Conservation (phyloP, 805 yeast genomes). For the Cyberlindnera mycetangii region DNA sequence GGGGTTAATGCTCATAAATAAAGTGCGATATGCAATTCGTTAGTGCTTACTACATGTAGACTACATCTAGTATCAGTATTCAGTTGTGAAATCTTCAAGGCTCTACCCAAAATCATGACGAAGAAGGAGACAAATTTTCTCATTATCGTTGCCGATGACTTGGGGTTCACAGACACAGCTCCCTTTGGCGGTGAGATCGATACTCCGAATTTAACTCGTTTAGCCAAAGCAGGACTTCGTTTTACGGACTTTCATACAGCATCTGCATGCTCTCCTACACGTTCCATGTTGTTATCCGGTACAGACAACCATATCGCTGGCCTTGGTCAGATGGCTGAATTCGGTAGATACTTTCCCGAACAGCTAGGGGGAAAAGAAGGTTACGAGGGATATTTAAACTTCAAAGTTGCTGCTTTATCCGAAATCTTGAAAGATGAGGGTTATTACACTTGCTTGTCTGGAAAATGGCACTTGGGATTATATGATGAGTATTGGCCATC, state of each 20-base stretch:
- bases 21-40: too few relatives aligned
- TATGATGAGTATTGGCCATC: conserved; percentile 46
- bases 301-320: conserved; percentile 64
- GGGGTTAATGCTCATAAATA: too few relatives aligned
- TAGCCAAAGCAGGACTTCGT: conserved; percentile 44
- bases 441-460: conserved; percentile 50
- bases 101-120: not conserved
- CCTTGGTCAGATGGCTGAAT: conserved; percentile 55
- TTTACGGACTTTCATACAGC: conserved; percentile 63
- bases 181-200: conserved; percentile 57
- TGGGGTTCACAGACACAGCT: conserved; percentile 54
- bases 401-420: conserved; percentile 50
- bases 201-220: conserved; percentile 47
- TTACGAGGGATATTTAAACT: conserved; percentile 53
- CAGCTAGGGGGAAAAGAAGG: conserved; percentile 45
- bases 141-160: conserved; percentile 58
- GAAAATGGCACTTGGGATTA: conserved; percentile 62
- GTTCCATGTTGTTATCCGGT: conserved; percentile 59
- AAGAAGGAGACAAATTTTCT: conserved; percentile 37
- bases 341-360: conserved; percentile 35
- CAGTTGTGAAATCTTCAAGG: too few relatives aligned
- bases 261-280: conserved; percentile 62
- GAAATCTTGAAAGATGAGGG: conserved; percentile 43
- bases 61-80: too few relatives aligned
- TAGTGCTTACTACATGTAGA: too few relatives aligned